phyloP scores from a whole-genome alignment of 2,329 filamentous ascomycete genomes.

The Fusarium veterinarium region DNA sequence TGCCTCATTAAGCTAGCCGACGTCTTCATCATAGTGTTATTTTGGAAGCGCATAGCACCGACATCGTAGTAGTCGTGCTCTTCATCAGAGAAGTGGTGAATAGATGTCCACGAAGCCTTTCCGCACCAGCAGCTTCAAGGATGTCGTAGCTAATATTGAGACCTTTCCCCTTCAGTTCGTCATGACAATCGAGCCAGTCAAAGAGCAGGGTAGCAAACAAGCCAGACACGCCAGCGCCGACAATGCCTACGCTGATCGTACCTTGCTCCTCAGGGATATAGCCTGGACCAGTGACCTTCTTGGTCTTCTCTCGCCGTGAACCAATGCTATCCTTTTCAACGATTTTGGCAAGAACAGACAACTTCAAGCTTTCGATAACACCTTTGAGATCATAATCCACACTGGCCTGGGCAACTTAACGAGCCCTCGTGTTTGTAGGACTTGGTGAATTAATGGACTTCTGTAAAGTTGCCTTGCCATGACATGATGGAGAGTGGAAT shows the following conservation, averaged over 20 bases:
- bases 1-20: not conserved
- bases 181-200: not conserved
- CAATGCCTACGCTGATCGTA: not conserved
- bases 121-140: not conserved
- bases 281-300: not conserved
- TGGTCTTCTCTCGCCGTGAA: not conserved
- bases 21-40: not conserved
- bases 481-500: not conserved
- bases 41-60: not conserved
- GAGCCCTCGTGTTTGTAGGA: not conserved
- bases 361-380: not conserved
- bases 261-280: not conserved
- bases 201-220: not conserved
- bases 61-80: not conserved
- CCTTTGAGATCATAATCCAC: not conserved
- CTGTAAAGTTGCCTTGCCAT: not conserved
- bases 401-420: not conserved
- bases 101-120: not conserved
- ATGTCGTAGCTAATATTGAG: not conserved
- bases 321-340: accelerated
- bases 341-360: not conserved
- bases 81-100: not conserved
- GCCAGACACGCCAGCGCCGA: not conserved
- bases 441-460: not conserved
- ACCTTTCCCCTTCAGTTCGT: accelerated